Evolutionary conservation across 371 early-diverging fungal species (phyloP).

Genomic region (Phascolomyces articulosus): DNA sequence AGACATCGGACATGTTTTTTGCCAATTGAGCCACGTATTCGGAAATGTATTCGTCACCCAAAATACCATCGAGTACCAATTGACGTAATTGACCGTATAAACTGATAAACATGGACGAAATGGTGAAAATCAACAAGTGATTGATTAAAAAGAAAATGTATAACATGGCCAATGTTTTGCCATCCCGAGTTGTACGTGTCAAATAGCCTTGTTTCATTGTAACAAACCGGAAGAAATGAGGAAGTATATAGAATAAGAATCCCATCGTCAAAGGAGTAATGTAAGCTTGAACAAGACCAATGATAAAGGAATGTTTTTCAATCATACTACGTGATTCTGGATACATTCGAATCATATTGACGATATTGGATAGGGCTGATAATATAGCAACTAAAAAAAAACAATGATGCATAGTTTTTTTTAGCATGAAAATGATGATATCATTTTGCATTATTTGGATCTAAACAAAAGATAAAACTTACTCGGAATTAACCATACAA

Average conservation of each 20-base stretch:
- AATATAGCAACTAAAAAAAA: conserved; percentile 42
- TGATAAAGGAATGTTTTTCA: conserved; percentile 36
- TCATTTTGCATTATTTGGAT: not conserved
- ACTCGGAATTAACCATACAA: conserved; percentile 65
- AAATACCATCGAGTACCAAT: conserved; percentile 20
- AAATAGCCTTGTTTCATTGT: conserved; percentile 72
- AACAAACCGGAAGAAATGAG: conserved; percentile 61
- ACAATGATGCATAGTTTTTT: not conserved
- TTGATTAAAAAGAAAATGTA: conserved; percentile 73
- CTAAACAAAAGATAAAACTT: not conserved
- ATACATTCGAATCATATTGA: conserved; percentile 56
- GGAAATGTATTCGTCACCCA: conserved; percentile 19
- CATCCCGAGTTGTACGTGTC: conserved; percentile 67
- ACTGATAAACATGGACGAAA: conserved; percentile 52
- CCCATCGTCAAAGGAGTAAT: conserved; percentile 71
- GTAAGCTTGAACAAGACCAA: conserved; percentile 66
- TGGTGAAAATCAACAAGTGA: conserved; percentile 64
- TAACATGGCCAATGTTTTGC: conserved; percentile 65
- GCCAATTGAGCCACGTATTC: conserved; percentile 31
- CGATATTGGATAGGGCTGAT: conserved; percentile 57
- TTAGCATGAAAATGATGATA: not conserved
- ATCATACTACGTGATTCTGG: conserved; percentile 49
- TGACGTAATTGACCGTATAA: conserved; percentile 48
- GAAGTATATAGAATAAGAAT: conserved; percentile 63
- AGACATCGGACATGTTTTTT: conserved; percentile 39